Percentiles rank a stretch among this genome's conserved stretches.
Evolutionary conservation across 768 basidiomycete species (phyloP).

Genomic region (Termitomyces sp.): DNA sequence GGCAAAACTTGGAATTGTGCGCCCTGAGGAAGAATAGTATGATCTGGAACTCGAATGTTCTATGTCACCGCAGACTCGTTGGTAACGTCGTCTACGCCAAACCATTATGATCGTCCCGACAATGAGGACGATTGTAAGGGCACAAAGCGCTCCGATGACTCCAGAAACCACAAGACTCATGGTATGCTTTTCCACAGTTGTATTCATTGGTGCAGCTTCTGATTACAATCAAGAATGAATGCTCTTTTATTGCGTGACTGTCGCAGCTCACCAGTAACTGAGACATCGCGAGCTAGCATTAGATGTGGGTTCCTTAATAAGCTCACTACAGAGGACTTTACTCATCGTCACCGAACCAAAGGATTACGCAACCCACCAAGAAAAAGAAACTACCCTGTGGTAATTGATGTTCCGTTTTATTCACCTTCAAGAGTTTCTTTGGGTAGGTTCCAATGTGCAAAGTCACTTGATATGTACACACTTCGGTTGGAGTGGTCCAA

Average conservation of each 20-base stretch:
- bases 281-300: neutral
- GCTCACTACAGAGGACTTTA: neutral
- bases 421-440: neutral
- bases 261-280: neutral
- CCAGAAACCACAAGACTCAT: constrained; percentile 6
- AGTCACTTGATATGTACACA: neutral
- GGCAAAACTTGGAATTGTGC: constrained; percentile 5
- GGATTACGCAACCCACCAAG: neutral
- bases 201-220: neutral
- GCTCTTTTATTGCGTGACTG: neutral
- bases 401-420: neutral
- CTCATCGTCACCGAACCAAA: neutral
- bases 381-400: neutral
- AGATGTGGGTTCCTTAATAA: neutral
- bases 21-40: neutral
- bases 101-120: neutral
- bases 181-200: neutral
- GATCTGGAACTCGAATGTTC: constrained; percentile 3
- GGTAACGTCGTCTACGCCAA: constrained; percentile 4
- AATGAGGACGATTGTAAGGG: constrained; percentile 1
- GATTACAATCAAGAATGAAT: neutral
- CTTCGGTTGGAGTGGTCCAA: neutral
- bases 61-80: neutral
- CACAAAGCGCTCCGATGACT: constrained; percentile 10
- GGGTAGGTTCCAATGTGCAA: neutral